phyloP scores from a whole-genome alignment of 1,284 basidiomycete species.

The Austropuccinia psidii region DNA sequence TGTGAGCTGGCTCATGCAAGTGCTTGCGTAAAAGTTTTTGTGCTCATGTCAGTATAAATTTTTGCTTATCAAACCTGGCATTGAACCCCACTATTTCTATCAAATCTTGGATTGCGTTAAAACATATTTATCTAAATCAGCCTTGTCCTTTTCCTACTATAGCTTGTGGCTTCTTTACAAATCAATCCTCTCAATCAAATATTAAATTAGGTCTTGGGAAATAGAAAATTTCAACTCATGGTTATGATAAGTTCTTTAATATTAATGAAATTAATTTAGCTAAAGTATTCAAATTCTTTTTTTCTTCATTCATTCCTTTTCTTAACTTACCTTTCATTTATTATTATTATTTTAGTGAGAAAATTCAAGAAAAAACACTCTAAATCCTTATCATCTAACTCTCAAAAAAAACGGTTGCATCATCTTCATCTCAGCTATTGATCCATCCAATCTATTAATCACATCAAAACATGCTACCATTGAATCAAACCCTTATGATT shows the following conservation, averaged over 20 bases:
- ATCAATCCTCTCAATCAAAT: constrained; percentile 47
- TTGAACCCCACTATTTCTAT: constrained; percentile 48
- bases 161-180: constrained; percentile 75
- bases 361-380: constrained; percentile 63
- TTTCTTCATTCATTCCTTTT: background rate
- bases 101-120: constrained; percentile 89
- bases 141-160: constrained; percentile 86
- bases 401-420: constrained; percentile 97
- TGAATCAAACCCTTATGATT: constrained; percentile 39
- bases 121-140: constrained; percentile 79
- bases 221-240: constrained; percentile 65
- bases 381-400: constrained; percentile 75
- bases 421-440: constrained; percentile 86
- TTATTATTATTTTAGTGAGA: constrained; percentile 60
- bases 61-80: too few species aligned
- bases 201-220: constrained; percentile 42
- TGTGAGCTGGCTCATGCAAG: too few species aligned
- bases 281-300: constrained; percentile 53
- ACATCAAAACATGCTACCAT: constrained; percentile 90
- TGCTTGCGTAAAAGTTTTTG: too few species aligned
- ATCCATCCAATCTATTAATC: constrained; percentile 65
- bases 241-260: constrained; percentile 99
- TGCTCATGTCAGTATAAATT: too few species aligned
- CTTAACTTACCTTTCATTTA: too few species aligned
- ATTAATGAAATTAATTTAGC: constrained; percentile 93